Evolutionary conservation across 805 yeast genomes (phyloP).

Genomic region (Komagataella kurtzmanii): DNA sequence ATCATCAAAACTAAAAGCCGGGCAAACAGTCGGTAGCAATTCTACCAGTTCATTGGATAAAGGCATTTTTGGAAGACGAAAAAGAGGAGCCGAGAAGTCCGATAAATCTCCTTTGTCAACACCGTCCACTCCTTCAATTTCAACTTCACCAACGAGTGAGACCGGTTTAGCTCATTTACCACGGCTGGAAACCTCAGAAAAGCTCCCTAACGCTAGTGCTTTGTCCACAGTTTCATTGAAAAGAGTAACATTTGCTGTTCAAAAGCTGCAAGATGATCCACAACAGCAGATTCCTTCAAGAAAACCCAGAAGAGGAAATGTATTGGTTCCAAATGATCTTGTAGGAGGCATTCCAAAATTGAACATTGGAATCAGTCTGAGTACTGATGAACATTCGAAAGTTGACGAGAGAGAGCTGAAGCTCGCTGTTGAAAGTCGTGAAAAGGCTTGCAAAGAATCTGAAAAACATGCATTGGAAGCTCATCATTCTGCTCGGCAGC

Average conservation of each 20-base stretch:
- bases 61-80: background rate
- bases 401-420: constrained; percentile 34
- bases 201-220: background rate
- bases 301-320: constrained; percentile 39
- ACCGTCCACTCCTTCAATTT: background rate
- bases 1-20: constrained; percentile 18
- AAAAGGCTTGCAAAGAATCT: constrained; percentile 41
- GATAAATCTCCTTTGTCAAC: background rate
- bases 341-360: constrained; percentile 48
- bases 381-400: constrained; percentile 17
- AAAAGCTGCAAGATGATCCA: constrained; percentile 35
- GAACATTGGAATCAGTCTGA: constrained; percentile 53
- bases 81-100: background rate
- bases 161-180: background rate
- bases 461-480: constrained; percentile 69
- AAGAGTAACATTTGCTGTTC: constrained; percentile 38
- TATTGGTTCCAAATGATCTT: constrained; percentile 53
- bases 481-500: constrained; percentile 53
- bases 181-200: background rate
- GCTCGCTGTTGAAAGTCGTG: constrained; percentile 47
- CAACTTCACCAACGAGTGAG: constrained; percentile 1
- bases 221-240: constrained; percentile 21
- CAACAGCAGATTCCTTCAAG: constrained; percentile 52
- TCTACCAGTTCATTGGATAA: constrained; percentile 5
- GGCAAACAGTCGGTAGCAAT: constrained; percentile 1